Conservation (phyloP, 768 basidiomycete genomes). For the Lactifluus echinatus region DNA sequence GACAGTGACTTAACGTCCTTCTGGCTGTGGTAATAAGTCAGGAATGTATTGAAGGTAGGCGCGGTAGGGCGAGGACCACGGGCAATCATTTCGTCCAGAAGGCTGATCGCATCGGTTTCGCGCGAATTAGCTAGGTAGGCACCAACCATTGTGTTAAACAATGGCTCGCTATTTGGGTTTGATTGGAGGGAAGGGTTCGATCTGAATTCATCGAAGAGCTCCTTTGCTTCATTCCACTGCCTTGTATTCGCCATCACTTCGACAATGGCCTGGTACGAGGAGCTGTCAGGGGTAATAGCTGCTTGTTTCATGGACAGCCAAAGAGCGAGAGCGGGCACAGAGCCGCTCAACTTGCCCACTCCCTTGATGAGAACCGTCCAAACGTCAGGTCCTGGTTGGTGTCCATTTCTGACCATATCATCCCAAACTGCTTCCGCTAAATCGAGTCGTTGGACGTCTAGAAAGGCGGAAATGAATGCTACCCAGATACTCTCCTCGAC, state of each 20-base stretch:
- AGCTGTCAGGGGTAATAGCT: conserved; percentile 48
- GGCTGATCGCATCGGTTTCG: conserved; percentile 28
- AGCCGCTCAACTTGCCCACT: conserved; percentile 43
- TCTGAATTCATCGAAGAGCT: conserved; percentile 44
- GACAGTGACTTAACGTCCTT: conserved; percentile 58
- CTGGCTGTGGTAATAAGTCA: conserved; percentile 56
- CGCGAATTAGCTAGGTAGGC: conserved; percentile 43
- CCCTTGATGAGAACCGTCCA: conserved; percentile 71
- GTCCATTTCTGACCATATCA: conserved; percentile 44
- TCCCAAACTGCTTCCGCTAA: conserved; percentile 60
- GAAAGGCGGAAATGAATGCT: conserved; percentile 56
- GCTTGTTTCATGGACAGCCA: conserved; percentile 59
- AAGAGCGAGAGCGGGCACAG: conserved; percentile 44
- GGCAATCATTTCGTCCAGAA: conserved; percentile 33
- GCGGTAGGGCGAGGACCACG: conserved; percentile 60
- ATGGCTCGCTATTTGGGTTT: conserved; percentile 25
- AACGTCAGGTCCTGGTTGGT: conserved; percentile 44
- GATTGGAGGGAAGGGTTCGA: conserved; percentile 24
- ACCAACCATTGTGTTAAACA: conserved; percentile 72
- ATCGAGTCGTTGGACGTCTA: conserved; percentile 45
- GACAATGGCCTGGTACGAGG: conserved; percentile 65
- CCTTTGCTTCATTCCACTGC: conserved; percentile 42
- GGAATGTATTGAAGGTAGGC: conserved; percentile 72
- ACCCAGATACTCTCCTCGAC: conserved; percentile 56
- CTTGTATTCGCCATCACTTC: conserved; percentile 47